phyloP scores from a whole-genome alignment of 768 basidiomycete species.

The Lactarius sanguifluus region DNA sequence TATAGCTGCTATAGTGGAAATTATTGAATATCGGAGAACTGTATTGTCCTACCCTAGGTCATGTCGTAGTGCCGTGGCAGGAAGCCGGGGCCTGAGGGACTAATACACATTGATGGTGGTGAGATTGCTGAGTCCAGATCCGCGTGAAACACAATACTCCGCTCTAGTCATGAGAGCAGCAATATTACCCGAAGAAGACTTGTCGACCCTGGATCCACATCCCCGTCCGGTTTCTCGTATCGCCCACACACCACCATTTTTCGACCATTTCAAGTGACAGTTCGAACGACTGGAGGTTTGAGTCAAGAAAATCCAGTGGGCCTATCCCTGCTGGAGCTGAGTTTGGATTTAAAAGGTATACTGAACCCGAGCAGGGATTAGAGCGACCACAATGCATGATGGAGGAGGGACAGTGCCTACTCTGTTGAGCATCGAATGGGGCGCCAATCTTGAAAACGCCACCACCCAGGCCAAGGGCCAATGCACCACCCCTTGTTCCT shows the following conservation, averaged over 20 bases:
- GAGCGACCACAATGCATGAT: constrained; percentile 8
- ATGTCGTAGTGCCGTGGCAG: background rate
- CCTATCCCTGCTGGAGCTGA: constrained; percentile 50
- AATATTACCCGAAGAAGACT: constrained; percentile 19
- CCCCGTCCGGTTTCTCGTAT: constrained; percentile 57
- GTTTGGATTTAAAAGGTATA: constrained; percentile 27
- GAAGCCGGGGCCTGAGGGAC: background rate
- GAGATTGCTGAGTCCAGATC: background rate
- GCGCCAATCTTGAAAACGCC: constrained; percentile 57
- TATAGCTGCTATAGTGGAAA: constrained; percentile 5
- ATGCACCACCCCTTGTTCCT: constrained; percentile 77
- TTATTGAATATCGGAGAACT: background rate
- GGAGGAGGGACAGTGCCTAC: constrained; percentile 43
- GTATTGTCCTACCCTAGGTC: background rate
- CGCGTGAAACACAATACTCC: constrained; percentile 1
- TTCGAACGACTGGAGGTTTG: constrained; percentile 18
- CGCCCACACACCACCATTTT: constrained; percentile 90
- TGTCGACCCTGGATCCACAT: constrained; percentile 75
- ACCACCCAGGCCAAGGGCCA: constrained; percentile 57
- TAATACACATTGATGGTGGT: background rate
- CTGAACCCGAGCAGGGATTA: constrained; percentile 10
- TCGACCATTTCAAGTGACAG: constrained; percentile 61
- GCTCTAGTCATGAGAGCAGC: background rate
- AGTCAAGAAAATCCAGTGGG: constrained; percentile 68
- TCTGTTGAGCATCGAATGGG: constrained; percentile 73